phyloP scores from a whole-genome alignment of 208 protist genomes.

The Leishmania tropica region DNA sequence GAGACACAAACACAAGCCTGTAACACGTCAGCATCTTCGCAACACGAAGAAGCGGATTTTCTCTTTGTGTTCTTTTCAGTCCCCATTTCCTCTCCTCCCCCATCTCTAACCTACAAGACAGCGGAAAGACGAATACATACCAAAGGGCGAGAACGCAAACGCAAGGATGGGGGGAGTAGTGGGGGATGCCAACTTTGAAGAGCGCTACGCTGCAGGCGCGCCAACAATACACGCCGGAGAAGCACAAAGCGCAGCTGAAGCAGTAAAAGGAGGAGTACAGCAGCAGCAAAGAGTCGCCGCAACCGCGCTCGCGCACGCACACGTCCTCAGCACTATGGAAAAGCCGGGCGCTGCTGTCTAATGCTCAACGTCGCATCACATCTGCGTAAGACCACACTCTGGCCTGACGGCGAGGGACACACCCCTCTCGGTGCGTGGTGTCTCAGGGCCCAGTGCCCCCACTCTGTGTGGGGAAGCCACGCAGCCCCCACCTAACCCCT shows the following conservation, averaged over 20 bases:
- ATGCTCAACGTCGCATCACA: neutral
- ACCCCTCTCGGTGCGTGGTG: neutral
- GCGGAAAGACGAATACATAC: neutral
- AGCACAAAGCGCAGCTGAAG: constrained; percentile 8
- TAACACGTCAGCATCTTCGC: neutral
- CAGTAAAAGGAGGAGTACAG: constrained; percentile 10
- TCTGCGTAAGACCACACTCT: neutral
- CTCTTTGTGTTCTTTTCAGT: neutral
- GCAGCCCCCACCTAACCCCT: neutral
- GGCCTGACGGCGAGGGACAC: neutral
- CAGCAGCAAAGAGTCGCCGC: neutral
- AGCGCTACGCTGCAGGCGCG: neutral
- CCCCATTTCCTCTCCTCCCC: neutral
- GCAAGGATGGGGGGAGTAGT: neutral
- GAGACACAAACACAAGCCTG: neutral
- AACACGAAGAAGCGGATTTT: neutral
- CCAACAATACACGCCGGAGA: neutral
- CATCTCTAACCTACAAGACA: neutral
- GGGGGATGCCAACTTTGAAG: neutral
- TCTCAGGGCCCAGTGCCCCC: neutral
- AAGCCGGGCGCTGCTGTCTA: neutral
- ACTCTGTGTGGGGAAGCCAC: neutral
- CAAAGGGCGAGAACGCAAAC: neutral
- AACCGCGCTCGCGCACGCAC: neutral
- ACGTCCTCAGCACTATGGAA: neutral